Evolutionary conservation across 2,329 filamentous ascomycete genomes (phyloP), one percentile per base, ranked within the genome.

Genomic region (Colletotrichum sp.): DNA sequence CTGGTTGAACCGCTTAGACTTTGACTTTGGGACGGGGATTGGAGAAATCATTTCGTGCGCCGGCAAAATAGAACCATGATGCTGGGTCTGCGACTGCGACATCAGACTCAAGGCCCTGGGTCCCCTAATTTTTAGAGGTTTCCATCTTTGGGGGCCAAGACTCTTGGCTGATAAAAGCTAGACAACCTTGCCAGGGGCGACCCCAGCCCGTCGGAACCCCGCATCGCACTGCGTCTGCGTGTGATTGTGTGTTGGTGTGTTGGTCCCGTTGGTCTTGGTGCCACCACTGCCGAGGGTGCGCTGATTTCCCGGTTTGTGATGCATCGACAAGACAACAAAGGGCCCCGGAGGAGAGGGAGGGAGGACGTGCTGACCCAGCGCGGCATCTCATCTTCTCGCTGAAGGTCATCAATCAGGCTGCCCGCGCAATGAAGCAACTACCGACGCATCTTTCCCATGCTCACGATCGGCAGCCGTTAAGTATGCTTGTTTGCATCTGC

Each of bases 351-450:
- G 22, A 19, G 44, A 22, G 44, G 8, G 63, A 44, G 55, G 72
- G 57, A 67, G 69, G 63, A 65, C 70, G 63, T 73, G 73, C 70
- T 73, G 64, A 67, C 73, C 73, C 69, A 70, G 44, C 73, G 73
- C 70, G 70, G 64, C 73, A 73, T 73, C 73, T 61, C 64, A 73
- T 73, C 73, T 72, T 16, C 30, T 49, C 22, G 9, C 30, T 44
- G 27, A 49, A 13, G 22, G 7, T 30, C 27, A 12, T 36, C 25
- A 39, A n/a, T 8, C 29, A n/a, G 34, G 25, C 30, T 39, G 29
- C n/a, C 52, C 36, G 59, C 27, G 39, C 27, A 44, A 61, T 11
- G 25, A 34, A 30, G 29, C 59, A 29, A 57, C 36, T 29, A 8
- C 68, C 65, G 34, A 71, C 27, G 49, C 68, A 52, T 16, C 27